Evolutionary conservation across 176 grass and related monocot species (phyloP).

Genomic region (Oryza longistaminata): DNA sequence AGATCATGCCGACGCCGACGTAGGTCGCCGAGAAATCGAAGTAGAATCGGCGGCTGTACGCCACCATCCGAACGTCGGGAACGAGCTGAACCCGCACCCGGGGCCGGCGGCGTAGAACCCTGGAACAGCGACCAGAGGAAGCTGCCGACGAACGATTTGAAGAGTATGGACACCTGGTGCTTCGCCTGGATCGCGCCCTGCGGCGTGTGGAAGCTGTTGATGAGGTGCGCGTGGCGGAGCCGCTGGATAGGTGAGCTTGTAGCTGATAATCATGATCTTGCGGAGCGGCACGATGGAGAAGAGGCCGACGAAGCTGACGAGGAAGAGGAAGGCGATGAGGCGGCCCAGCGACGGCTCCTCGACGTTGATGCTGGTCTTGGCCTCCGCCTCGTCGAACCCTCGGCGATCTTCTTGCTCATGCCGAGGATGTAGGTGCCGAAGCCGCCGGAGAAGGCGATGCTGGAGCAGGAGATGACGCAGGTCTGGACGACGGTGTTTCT

Average conservation of each 20-base stretch:
- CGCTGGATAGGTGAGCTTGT: conserved; percentile 58
- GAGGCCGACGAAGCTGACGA: conserved; percentile 56
- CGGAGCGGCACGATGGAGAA: conserved; percentile 47
- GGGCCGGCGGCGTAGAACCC: conserved; percentile 49
- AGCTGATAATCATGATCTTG: conserved; percentile 63
- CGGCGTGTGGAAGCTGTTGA: conserved; percentile 75
- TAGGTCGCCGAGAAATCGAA: conserved; percentile 73
- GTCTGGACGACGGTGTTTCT: conserved; percentile 92
- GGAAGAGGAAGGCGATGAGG: conserved; percentile 59
- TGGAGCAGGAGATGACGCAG: conserved; percentile 79
- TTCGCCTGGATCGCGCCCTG: conserved; percentile 56
- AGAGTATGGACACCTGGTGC: conserved; percentile 51
- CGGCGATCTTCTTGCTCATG: conserved; percentile 57
- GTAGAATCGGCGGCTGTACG: conserved; percentile 53
- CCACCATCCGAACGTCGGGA: conserved; percentile 55
- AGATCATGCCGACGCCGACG: conserved; percentile 68
- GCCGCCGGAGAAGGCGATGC: conserved; percentile 63
- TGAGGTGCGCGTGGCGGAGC: conserved; percentile 59
- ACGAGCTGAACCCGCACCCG: conserved; percentile 46
- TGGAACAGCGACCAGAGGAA: conserved; percentile 67
- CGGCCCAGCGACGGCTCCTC: conserved; percentile 55
- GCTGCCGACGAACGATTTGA: conserved; percentile 58
- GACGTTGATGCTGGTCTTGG: conserved; percentile 47
- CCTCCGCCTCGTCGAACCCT: conserved; percentile 54
- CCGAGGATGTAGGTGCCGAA: conserved; percentile 68